A percentile compares a stretch with the other conserved stretches of the same genome.
These are phyloP conservation scores for Aureobasidium sp. DNA, from an alignment of 2,329 filamentous ascomycete species.

Conservation along the genomic window DNA sequence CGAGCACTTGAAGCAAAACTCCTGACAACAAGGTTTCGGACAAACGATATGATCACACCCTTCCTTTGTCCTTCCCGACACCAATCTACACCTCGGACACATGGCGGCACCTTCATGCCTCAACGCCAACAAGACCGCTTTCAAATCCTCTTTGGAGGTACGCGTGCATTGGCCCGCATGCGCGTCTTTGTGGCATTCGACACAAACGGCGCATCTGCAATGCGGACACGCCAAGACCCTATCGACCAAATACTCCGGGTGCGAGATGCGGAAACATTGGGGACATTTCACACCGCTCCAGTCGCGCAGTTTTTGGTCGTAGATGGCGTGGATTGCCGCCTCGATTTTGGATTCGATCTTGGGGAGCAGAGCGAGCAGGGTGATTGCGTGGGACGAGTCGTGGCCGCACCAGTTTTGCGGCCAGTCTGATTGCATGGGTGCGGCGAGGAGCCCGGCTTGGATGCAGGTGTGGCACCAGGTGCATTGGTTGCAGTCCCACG, in stretches of 20 bases:
- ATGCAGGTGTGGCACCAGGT: background rate
- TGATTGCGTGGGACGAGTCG: background rate
- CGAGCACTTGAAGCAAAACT: background rate
- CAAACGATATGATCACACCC: background rate
- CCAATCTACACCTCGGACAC: background rate
- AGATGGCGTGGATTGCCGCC: background rate
- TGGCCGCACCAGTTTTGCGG: background rate
- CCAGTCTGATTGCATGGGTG: background rate
- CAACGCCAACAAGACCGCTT: background rate
- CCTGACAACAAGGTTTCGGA: background rate
- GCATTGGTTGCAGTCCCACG: slow-evolving; percentile 1
- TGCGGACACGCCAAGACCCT: background rate
- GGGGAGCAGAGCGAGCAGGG: no score
- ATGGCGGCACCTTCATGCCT: background rate
- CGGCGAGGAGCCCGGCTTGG: background rate
- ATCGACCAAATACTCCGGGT: background rate
- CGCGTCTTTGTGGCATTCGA: background rate
- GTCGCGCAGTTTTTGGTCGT: background rate
- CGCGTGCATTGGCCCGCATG: background rate
- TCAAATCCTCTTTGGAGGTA: background rate
- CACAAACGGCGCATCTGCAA: background rate
- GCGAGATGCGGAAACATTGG: background rate
- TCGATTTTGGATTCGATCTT: background rate
- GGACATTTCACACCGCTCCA: background rate
- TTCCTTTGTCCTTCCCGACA: background rate